These are phyloP conservation scores for Musa beccarii DNA, from an alignment of 176 grass and related monocot genomes.

Conservation along the genomic window DNA sequence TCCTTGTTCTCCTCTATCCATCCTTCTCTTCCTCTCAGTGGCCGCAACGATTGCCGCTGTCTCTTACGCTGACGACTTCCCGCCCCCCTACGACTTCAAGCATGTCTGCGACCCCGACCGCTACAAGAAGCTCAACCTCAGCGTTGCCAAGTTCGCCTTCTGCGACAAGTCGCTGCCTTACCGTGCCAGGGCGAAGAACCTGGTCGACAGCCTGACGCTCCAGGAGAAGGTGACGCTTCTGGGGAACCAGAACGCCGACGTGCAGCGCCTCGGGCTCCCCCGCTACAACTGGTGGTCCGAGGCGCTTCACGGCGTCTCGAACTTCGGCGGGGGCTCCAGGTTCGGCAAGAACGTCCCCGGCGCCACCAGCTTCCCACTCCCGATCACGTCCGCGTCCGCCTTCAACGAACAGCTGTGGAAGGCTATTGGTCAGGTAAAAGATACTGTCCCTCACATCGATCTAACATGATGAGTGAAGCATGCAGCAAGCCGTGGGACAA, in stretches of 20 bases:
- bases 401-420: background rate
- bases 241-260: background rate
- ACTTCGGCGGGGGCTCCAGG: background rate
- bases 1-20: background rate
- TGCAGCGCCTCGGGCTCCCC: background rate
- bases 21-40: background rate
- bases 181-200: background rate
- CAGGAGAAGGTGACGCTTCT: background rate
- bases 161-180: background rate
- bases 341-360: background rate
- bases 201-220: constrained; percentile 1
- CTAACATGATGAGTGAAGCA: background rate
- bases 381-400: background rate
- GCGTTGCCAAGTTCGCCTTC: background rate
- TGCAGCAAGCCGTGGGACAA: background rate
- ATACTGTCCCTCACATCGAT: background rate
- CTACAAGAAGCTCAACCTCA: background rate
- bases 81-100: background rate
- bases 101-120: background rate
- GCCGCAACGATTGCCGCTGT: background rate
- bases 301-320: constrained; percentile 6
- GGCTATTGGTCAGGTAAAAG: background rate
- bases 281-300: constrained; percentile 2
- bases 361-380: background rate
- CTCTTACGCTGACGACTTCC: background rate